Evolutionary conservation across 371 early-diverging fungal genomes (phyloP), one percentile per base, ranked within the genome.

Genomic region (Blakeslea trispora): DNA sequence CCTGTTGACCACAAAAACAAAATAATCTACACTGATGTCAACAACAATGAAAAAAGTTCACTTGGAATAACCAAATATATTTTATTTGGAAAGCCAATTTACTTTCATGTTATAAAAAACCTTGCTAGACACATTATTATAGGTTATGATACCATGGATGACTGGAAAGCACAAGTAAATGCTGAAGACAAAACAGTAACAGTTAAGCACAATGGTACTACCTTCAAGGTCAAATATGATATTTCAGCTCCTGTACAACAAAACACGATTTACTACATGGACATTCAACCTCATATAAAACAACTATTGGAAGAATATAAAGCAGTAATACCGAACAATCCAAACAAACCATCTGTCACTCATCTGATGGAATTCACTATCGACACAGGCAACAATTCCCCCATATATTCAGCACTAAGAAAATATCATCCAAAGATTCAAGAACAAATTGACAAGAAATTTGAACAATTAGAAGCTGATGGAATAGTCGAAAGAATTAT

Each of bases 361-460:
- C 17, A 49, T 39, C 23, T 49, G 3, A 18, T 49, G 9, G 49
- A 49, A 43, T 57, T 57, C 22, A 17, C 19, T 10, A 50, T 50
- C 34, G 45, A 50, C 44, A 57, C 57, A 5, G 57, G 44, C 3
- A 32, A 57, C 18, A 41, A 57, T 50, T 17, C 10, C 4, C 57
- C 57, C 4, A 37, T 56, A 1, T 56, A 35, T 24, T 18, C 24
- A 18, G 32, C 28, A n/a, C 56, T 49, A 11, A 0, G 56, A 28
- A 21, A 15, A 14, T 37, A 23, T 47, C 56, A 48, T 22, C 43
- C 49, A 32, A 34, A 34, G 2, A 13, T 53, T 17, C 31, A 53
- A 45, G 17, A 31, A 34, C 18, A 43, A 21, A 43, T 53, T 6
- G 24, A 53, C 44, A 15, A 43, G 14, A 23, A 41, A 44, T 10